Base-by-base conservation (phyloP, 169 alveolate genomes). In the Cryptosporidium ryanae region DNA sequence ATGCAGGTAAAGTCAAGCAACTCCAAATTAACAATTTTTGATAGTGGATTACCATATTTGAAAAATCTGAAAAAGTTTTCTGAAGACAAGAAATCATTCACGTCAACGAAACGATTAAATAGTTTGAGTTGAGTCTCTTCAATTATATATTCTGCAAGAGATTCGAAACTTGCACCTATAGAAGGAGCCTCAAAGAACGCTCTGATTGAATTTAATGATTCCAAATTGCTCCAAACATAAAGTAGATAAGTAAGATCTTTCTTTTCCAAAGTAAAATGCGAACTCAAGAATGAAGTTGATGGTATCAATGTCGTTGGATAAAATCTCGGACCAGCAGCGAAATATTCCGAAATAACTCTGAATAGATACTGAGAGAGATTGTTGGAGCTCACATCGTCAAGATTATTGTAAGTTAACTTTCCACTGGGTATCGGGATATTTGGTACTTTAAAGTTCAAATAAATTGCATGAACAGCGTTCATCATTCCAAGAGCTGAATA, bases 161-260 rank as follows among this genome's bases (percentile, higher is more conserved):
- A 67, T 8, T 76, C 44, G 25, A n/a, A 76, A 21, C 87, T 76
- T 15, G 87, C 87, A 21, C 87, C 87, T 5, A 76, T 76, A 7
- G 65, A 23, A 8, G 87, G 76, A 12, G 87, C 87, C 23, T 44
- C 63, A 50, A 76, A 76, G 48, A 76, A 76, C 18, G 44, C 59
- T 15, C 59, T 31, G n/a, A 76, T 76, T 0, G 64, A 32, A 34
- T 46, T 57, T 8, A 34, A 49, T 5, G 46, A 18, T 6, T 61
- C 76, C 27, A 76, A 25, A 23, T 68, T 64, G 31, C 87, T 76
- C 87, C 87, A 76, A 3, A 61, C 10, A 50, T 61, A 61, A n/a
- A 76, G 21, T 10, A 38, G 32, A 31, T 55, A 76, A 13, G 59
- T 44, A 31, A 76, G 23, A 15, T 21, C 10, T 1, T 59, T n/a